Conservation (phyloP, 352 stramenopile species). For the Phytophthora citrophthora region DNA sequence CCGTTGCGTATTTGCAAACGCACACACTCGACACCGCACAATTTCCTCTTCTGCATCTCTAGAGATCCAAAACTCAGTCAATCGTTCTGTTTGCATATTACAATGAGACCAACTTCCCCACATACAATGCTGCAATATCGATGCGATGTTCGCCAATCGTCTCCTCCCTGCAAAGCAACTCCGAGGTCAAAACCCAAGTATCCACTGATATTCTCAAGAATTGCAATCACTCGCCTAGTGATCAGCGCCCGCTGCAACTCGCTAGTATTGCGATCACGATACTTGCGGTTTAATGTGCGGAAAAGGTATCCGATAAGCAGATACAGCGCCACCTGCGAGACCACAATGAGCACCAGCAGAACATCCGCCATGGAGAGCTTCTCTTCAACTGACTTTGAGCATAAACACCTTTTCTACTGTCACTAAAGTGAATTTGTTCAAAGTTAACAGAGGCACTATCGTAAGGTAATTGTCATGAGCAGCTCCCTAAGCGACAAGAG, state of each 20-base stretch:
- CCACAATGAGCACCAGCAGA: slow-evolving; percentile 46
- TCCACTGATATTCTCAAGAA: background rate
- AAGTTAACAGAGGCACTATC: slow-evolving; percentile 14
- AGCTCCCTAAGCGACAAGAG: slow-evolving; percentile 50
- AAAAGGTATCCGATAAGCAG: slow-evolving; percentile 39
- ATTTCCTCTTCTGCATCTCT: slow-evolving; percentile 48
- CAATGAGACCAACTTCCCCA: background rate
- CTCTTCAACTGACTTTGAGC: slow-evolving; percentile 8
- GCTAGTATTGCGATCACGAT: slow-evolving; percentile 15
- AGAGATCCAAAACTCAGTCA: background rate
- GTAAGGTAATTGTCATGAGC: slow-evolving; percentile 26
- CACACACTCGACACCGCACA: slow-evolving; percentile 40
- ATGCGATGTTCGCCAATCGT: slow-evolving; percentile 48
- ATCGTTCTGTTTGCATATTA: background rate
- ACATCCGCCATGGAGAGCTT: slow-evolving; percentile 11
- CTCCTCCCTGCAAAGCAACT: slow-evolving; percentile 8
- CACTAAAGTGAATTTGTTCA: background rate
- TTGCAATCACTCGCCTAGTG: slow-evolving; percentile 22
- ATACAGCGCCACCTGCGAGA: slow-evolving; percentile 43
- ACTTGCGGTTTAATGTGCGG: slow-evolving; percentile 30
- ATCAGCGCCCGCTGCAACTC: slow-evolving; percentile 41
- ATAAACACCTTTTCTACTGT: background rate
- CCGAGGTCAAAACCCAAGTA: background rate
- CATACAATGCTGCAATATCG: slow-evolving; percentile 47
- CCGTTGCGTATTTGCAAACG: slow-evolving; percentile 55